Evolutionary conservation across 345 rosid genomes (phyloP).

Genomic region (Camelina hispida): DNA sequence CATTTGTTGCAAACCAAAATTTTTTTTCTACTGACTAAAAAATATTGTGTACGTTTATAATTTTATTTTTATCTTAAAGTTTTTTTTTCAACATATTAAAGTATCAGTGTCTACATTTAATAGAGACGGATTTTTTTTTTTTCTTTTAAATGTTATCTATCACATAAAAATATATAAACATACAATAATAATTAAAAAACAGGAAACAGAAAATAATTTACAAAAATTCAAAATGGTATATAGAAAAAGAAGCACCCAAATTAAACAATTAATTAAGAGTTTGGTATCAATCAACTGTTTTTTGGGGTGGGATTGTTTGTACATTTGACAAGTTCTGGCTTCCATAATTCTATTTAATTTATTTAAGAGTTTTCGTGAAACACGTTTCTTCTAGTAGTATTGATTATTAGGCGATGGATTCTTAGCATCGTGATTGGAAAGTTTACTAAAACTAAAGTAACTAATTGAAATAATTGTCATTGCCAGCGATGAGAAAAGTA

Average conservation of each 20-base stretch:
- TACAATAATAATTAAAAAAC: too few relatives aligned
- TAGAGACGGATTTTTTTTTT: too few relatives aligned
- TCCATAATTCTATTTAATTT: not conserved
- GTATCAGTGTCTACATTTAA: too few relatives aligned
- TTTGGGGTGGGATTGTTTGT: not conserved
- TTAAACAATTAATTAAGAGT: not conserved
- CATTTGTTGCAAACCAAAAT: not conserved
- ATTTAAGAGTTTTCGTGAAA: slow-evolving; percentile 23
- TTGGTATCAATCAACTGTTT: not conserved
- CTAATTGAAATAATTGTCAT: slow-evolving; percentile 5
- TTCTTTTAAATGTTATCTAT: too few relatives aligned
- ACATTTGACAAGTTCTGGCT: not conserved
- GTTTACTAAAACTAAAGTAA: slow-evolving; percentile 6
- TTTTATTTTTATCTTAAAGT: too few relatives aligned
- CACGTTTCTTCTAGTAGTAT: slow-evolving; percentile 21
- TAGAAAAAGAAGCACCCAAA: not conserved
- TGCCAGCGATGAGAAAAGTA: slow-evolving; percentile 16
- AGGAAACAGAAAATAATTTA: too few relatives aligned
- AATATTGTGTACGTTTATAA: not conserved
- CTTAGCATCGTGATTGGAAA: not conserved
- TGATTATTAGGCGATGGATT: not conserved
- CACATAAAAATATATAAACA: too few relatives aligned
- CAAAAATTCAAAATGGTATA: not conserved
- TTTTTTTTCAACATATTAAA: too few relatives aligned
- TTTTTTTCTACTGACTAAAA: not conserved